A percentile compares a stretch with the other conserved stretches of the same genome.
Conservation (phyloP, 495 filamentous ascomycete species). For the Penicillium lagena region DNA sequence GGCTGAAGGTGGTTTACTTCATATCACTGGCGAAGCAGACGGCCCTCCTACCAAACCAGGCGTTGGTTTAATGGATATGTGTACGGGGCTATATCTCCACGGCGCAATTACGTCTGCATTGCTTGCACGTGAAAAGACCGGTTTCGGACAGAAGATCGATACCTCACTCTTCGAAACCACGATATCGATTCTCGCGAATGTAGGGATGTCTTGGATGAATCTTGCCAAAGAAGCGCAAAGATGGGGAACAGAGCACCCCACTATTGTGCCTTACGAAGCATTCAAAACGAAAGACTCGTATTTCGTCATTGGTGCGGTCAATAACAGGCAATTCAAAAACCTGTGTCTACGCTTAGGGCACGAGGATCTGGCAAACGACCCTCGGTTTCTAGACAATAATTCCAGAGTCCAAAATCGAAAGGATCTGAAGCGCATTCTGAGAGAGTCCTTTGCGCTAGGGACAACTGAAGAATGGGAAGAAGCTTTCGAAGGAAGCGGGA, state of each 20-base stretch:
- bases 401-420: slow-evolving; percentile 26
- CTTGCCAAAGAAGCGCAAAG: slow-evolving; percentile 34
- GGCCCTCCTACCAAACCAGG: slow-evolving; percentile 43
- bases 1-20: slow-evolving; percentile 46
- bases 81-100: slow-evolving; percentile 44
- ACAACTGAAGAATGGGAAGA: slow-evolving; percentile 75
- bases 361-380: slow-evolving; percentile 22
- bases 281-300: slow-evolving; percentile 40
- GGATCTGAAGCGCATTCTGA: slow-evolving; percentile 56
- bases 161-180: slow-evolving; percentile 51
- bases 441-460: slow-evolving; percentile 54
- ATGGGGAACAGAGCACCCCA: slow-evolving; percentile 36
- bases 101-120: slow-evolving; percentile 43
- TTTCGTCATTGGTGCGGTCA: slow-evolving; percentile 46
- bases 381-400: slow-evolving; percentile 30
- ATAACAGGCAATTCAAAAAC: slow-evolving; percentile 44
- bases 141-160: slow-evolving; percentile 38
- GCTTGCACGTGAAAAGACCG: slow-evolving; percentile 36
- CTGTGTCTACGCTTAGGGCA: slow-evolving; percentile 37
- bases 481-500: slow-evolving; percentile 69
- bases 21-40: slow-evolving; percentile 43
- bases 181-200: slow-evolving; percentile 60
- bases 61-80: slow-evolving; percentile 46
- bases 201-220: slow-evolving; percentile 48
- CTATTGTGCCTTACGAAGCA: slow-evolving; percentile 47